Evolutionary conservation across 768 basidiomycete genomes (phyloP).

Genomic region (Hericium coralloides): DNA sequence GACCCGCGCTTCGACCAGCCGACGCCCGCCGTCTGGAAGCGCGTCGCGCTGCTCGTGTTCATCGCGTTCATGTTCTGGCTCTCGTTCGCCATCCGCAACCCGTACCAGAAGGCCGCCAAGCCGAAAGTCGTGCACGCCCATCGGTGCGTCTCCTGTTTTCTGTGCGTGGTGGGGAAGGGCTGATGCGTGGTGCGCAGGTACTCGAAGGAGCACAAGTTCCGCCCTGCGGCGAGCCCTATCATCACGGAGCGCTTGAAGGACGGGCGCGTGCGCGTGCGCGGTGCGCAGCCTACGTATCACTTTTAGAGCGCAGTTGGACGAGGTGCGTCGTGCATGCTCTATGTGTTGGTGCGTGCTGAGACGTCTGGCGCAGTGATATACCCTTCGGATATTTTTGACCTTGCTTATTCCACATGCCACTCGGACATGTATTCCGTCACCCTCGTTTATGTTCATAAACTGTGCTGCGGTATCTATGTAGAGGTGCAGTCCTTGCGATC

Average conservation of each 20-base stretch:
- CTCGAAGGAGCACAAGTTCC: conserved; percentile 71
- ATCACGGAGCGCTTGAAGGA: conserved; percentile 71
- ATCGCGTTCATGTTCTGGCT: conserved; percentile 33
- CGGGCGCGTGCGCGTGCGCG: conserved; percentile 60
- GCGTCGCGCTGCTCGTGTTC: conserved; percentile 35
- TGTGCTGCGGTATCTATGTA: too few relatives aligned
- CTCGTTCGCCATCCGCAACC: conserved; percentile 21
- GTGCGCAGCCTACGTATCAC: conserved; percentile 39
- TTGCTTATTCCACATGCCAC: too few relatives aligned
- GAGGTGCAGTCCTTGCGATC: too few relatives aligned
- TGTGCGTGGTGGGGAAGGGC: neutral
- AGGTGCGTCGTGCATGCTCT: too few relatives aligned
- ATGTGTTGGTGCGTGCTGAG: too few relatives aligned
- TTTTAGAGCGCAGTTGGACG: neutral
- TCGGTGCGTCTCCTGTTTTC: conserved; percentile 37
- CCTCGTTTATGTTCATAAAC: too few relatives aligned
- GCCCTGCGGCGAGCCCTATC: conserved; percentile 80
- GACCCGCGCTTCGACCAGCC: conserved; percentile 44
- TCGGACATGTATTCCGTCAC: too few relatives aligned
- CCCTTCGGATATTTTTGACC: too few relatives aligned
- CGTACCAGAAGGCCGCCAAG: conserved; percentile 13
- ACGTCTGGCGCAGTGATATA: too few relatives aligned
- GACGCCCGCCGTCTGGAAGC: conserved; percentile 42
- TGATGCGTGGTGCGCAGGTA: conserved; percentile 41
- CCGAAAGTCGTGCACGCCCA: conserved; percentile 50